Percentiles rank a stretch among this genome's conserved stretches.
Conservation (phyloP, 176 grass and related monocot species). For the Cocos nucifera region DNA sequence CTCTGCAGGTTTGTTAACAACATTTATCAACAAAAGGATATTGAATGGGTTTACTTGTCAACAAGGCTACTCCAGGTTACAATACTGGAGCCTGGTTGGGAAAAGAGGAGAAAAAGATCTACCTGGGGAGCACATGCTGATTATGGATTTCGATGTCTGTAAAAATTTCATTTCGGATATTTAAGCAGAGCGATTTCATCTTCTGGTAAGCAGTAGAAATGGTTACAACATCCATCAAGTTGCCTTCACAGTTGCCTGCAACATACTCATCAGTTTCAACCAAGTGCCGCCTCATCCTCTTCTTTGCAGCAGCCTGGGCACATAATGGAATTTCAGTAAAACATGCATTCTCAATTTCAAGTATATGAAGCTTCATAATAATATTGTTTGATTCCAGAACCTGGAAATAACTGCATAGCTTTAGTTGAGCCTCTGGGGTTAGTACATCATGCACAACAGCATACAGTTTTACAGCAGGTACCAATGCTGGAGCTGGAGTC, state of each 20-base stretch:
- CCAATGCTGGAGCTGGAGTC: constrained; percentile 58
- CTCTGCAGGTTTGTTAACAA: too few relatives aligned
- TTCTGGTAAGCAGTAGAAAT: constrained; percentile 80
- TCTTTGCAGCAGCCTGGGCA: constrained; percentile 83
- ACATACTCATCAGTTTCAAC: constrained; percentile 90
- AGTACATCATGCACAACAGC: constrained; percentile 88
- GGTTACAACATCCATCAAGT: constrained; percentile 58
- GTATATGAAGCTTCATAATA: neutral
- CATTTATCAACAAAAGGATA: too few relatives aligned
- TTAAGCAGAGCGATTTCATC: constrained; percentile 85
- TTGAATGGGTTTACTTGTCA: too few relatives aligned
- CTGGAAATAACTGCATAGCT: constrained; percentile 95
- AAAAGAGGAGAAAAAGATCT: neutral
- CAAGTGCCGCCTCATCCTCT: constrained; percentile 74
- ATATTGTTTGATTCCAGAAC: constrained; percentile 21
- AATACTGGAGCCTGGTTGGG: too few relatives aligned
- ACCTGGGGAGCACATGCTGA: constrained; percentile 94
- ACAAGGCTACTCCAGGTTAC: too few relatives aligned
- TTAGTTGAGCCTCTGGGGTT: constrained; percentile 90
- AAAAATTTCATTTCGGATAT: constrained; percentile 84
- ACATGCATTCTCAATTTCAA: constrained; percentile 18
- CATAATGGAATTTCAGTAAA: constrained; percentile 3
- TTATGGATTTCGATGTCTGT: constrained; percentile 99
- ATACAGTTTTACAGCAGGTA: constrained; percentile 87
- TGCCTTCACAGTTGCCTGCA: constrained; percentile 50